Base-by-base conservation (phyloP, 2,329 filamentous ascomycete species). In the Rutstroemia sydowiana region DNA sequence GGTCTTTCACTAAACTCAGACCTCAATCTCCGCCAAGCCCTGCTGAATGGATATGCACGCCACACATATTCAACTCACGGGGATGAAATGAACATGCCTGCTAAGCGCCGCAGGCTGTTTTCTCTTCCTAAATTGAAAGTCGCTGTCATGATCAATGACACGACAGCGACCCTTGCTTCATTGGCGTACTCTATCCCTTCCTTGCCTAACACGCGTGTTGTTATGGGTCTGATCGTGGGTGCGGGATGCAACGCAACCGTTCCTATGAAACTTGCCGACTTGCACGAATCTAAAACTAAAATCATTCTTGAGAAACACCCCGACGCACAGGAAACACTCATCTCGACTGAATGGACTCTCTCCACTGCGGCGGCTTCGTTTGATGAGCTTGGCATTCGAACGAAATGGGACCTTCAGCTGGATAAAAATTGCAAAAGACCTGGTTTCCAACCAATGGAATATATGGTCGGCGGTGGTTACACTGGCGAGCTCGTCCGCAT, bases 401-500 rank as follows among this genome's bases (percentile, higher is more conserved):
- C 79, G 9, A 70, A 70, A 32, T 92, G 87, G 87, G 88, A 93
- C 61, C 69, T 73, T 9, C 70, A 75, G 53, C 74, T 93, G 5
- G 86, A 90, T 59, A 68, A 69, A 4, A 77, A 81, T 42, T 84
- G 83, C 59, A 83, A 88, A 60, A 73, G 73, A 6, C 91, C 91
- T 1, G 91, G 90, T 39, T 90, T 96, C 71, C 91, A 96, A 71
- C 84, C 88, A 1, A 96, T 95, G 59, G 92, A 97, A 74, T 96
- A 96, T 75, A 95, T 96, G 88, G 91, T 95, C 65, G 88, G 91
- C 1, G 92, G 92, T 54, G 77, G 95, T 39, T 97, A 96, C 68
- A 79, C 96, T 1, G 92, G 92, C 59, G 92, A 96, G 71, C 85
- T 87, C 0, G 87, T 87, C 0, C 60, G 62, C 21, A 90, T 92